These are phyloP conservation scores for Citropsis articulata DNA, from an alignment of 345 rosid species.

Conservation along the genomic window DNA sequence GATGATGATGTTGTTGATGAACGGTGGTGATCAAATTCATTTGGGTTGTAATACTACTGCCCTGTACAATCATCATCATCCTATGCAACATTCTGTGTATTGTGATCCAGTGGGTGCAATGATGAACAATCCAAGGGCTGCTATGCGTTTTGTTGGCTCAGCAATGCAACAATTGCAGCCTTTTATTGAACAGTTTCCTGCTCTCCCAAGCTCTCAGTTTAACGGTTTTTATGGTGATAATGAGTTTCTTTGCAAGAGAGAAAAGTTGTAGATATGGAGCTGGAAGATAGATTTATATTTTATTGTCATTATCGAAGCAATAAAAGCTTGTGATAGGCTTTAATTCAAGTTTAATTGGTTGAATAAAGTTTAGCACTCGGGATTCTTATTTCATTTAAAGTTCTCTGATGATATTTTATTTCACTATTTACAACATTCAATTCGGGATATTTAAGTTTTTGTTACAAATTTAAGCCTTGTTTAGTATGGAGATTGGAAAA, in stretches of 20 bases:
- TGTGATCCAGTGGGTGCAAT: background rate
- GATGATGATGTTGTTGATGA: slow-evolving; percentile 1
- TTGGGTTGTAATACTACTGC: no score
- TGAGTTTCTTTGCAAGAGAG: background rate
- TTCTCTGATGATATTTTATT: no score
- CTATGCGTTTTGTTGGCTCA: background rate
- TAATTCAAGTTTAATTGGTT: background rate
- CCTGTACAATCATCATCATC: background rate
- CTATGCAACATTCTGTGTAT: background rate
- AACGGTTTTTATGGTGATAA: background rate
- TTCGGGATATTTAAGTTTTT: no score
- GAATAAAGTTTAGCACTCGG: background rate
- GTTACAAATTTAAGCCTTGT: no score
- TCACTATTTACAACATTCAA: no score
- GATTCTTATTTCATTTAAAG: background rate
- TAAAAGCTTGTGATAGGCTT: no score
- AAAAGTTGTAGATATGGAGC: background rate
- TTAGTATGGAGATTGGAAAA: no score
- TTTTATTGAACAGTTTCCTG: background rate
- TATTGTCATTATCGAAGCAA: no score
- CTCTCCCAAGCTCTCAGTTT: background rate
- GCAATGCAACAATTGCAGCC: background rate
- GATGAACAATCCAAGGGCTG: slow-evolving; percentile 1
- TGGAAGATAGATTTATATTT: background rate
- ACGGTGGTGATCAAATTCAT: background rate